Evolutionary conservation across 2,329 filamentous ascomycete genomes (phyloP), one percentile per base, ranked within the genome.

Genomic region (Pseudogymnoascus sp.): DNA sequence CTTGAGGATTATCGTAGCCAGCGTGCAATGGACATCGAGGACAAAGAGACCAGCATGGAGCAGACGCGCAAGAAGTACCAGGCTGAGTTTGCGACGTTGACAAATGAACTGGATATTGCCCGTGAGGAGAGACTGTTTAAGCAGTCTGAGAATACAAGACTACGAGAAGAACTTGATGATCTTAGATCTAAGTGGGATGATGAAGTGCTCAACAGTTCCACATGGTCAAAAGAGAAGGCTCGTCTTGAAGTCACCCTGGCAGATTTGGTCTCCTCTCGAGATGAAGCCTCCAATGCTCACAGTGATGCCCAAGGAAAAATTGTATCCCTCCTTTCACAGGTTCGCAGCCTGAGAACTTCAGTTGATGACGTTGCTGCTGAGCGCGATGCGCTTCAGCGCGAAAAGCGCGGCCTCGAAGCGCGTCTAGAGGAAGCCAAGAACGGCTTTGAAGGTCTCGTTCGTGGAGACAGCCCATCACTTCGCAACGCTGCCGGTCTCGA

Each of bases 61-160:
- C 93, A 97, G 76, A 97, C 93, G 47, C 86, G 93, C 71, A 94
- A 93, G 81, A 99, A 97, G 80, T 99, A 97, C 74, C 94, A 97
- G 74, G 84, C 88, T 44, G 93, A 99, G 75, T 91, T 97, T 73
- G 89, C 91, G 14, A 89, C 89, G 3, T 80, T 97, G 59, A 94
- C 90, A 61, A 92, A 92, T 70, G 94, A 99, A 76, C 85, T 99
- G 25, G 93, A 97, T 73, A 84, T 96, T 65, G 92, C 96, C 69
- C 89, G 94, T 37, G 92, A 97, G 73, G 93, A 95, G 76, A 86
- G 81, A 81, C 89, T 80, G 77, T 97, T 79, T 82, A 93, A 82
- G 83, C 91, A 94, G 69, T 85, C 89, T 37, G 92, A 97, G 75
- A 95, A 93, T 67, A 84, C 88, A 14, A 87, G 91, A 50, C 82